These are phyloP conservation scores for Cucumis cinereus DNA, from an alignment of 306 rosid genomes.

Conservation along the genomic window DNA sequence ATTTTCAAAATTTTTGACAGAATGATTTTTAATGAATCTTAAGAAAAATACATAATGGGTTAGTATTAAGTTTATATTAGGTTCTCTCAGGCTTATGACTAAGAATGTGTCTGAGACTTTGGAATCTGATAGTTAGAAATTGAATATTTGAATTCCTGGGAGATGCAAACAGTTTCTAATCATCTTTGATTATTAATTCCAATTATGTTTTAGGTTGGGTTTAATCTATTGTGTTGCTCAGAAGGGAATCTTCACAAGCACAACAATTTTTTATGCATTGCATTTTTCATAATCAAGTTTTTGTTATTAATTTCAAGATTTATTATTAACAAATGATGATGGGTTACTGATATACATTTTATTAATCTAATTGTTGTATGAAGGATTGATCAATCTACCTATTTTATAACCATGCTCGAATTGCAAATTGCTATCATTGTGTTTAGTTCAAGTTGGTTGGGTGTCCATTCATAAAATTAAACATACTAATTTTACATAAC, in stretches of 20 bases:
- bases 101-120: background rate
- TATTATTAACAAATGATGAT: background rate
- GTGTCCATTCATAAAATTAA: background rate
- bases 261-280: background rate
- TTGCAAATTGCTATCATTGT: background rate
- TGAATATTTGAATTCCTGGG: background rate
- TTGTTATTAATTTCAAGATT: background rate
- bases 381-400: no score
- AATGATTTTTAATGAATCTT: background rate
- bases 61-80: background rate
- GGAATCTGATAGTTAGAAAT: background rate
- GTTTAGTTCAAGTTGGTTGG: background rate
- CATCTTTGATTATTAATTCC: background rate
- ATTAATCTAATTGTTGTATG: no score
- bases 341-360: background rate
- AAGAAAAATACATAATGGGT: background rate
- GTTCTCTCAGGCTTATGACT: background rate
- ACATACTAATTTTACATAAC: background rate
- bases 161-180: background rate
- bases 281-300: background rate
- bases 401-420: background rate
- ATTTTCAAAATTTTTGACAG: background rate
- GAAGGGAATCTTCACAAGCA: background rate
- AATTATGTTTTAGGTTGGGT: background rate
- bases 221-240: background rate